Evolutionary conservation across 108 stramenopile genomes (phyloP).

Genomic region (Mayamaea pseudoterrestris): DNA sequence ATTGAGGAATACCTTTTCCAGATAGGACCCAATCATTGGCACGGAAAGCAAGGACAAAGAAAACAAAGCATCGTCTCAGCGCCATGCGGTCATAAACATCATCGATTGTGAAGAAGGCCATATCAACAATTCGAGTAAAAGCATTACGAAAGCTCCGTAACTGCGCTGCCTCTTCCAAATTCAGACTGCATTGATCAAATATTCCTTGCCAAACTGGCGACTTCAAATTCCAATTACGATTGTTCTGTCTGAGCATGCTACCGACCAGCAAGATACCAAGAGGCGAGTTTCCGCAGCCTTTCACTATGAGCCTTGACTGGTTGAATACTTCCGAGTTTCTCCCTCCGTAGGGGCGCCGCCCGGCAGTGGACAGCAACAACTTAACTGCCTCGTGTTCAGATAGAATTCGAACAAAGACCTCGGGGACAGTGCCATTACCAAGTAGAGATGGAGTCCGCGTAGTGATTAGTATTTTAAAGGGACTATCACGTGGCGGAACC

Average conservation of each 20-base stretch:
- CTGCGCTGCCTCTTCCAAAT: conserved; percentile 74
- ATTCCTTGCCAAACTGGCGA: conserved; percentile 68
- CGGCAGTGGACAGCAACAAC: conserved; percentile 67
- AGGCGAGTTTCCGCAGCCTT: conserved; percentile 82
- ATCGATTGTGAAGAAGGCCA: conserved; percentile 59
- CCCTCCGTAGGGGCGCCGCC: conserved; percentile 71
- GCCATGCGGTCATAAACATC: conserved; percentile 40
- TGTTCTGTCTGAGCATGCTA: conserved; percentile 72
- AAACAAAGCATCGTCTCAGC: conserved; percentile 68
- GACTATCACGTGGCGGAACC: conserved; percentile 13
- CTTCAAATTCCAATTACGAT: conserved; percentile 73
- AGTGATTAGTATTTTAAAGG: conserved; percentile 60
- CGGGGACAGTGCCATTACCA: conserved; percentile 58
- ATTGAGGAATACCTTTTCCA: conserved; percentile 69
- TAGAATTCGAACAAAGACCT: conserved; percentile 80
- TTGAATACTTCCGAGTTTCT: conserved; percentile 72
- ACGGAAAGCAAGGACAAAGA: conserved; percentile 72
- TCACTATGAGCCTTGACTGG: conserved; percentile 73
- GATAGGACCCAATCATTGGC: conserved; percentile 69
- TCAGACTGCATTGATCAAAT: conserved; percentile 59
- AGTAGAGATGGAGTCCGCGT: conserved; percentile 64
- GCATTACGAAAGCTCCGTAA: conserved; percentile 77
- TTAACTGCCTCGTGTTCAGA: conserved; percentile 84
- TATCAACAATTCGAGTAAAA: conserved; percentile 60
- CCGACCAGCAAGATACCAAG: conserved; percentile 68